Evolutionary conservation across 148 eudicot genomes (phyloP).

Genomic region (Camellia sinensis): DNA sequence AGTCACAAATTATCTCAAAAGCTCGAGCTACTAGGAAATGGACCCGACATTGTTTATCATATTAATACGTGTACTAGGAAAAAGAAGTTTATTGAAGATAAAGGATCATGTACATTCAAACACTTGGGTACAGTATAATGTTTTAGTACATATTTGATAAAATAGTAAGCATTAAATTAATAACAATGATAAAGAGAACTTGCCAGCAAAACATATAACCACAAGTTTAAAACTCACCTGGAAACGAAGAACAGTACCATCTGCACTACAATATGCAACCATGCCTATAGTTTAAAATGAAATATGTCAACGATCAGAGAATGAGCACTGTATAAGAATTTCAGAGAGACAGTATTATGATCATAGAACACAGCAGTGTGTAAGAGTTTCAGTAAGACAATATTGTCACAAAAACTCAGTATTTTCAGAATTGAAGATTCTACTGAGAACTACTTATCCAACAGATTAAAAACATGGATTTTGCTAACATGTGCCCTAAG

Average conservation of each 20-base stretch:
- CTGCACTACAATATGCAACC: conserved; percentile 87
- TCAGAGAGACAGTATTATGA: too few species aligned
- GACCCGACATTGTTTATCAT: too few species aligned
- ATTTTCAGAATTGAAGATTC: too few species aligned
- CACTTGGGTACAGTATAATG: background rate
- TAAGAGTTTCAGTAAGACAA: too few species aligned
- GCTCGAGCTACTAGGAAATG: too few species aligned
- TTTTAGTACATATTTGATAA: too few species aligned
- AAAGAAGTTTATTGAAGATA: background rate
- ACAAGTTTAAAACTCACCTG: conserved; percentile 46
- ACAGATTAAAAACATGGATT: too few species aligned
- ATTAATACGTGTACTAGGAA: background rate
- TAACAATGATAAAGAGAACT: background rate
- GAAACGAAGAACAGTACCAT: conserved; percentile 70
- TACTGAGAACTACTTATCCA: too few species aligned
- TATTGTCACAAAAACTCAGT: too few species aligned
- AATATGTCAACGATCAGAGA: conserved; percentile 2
- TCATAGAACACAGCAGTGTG: too few species aligned
- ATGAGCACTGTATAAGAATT: background rate
- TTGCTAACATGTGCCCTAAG: too few species aligned
- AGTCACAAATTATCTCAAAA: too few species aligned
- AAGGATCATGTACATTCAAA: background rate
- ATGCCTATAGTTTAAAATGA: conserved; percentile 42
- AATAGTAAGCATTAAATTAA: background rate
- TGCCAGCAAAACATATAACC: conserved; percentile 5